Evolutionary conservation across 208 protist genomes (phyloP), one percentile per base, ranked within the genome.

Genomic region (Leptomonas pyrrhocoris): DNA sequence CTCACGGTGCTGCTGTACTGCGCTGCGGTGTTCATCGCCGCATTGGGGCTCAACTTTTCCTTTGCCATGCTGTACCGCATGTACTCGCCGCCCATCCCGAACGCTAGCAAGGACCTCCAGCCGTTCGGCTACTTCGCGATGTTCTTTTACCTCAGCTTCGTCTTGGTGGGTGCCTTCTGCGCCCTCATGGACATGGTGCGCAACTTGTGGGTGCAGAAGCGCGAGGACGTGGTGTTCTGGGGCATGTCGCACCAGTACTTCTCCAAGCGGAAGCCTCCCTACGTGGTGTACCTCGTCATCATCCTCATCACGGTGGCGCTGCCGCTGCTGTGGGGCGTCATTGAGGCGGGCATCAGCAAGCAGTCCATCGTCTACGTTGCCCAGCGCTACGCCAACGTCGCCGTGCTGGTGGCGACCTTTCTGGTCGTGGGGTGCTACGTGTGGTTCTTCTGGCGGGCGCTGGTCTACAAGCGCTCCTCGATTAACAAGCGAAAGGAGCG

Each of bases 101-200:
- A 58, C 54, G 48, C 62, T 0, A 86, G 74, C 42, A 62, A 59
- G 55, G 46, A 75, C 51, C 56, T 85, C 40, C 77, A 88, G 54
- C 71, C 77, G 13, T 78, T 96, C 18, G 71, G 77, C 6, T 96
- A 89, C 76, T 77, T 90, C 7, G 63, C 80, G 31, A 88, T 92
- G 59, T 96, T 96, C 70, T 88, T 94, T 31, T 90, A 86, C 60
- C 40, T 94, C 21, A 93, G 80, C 69, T 92, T 96, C 53, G 74
- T 89, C 13, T 43, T 92, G 16, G 81, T 86, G 0, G 77, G 78
- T 13, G 66, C 69, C 30, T 81, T 94, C 55, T 94, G 92, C 49
- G 78, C 80, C 2, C 57, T 84, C 19, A 80, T 87, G 42, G 89
- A 96, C 69, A 94, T 96, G 89, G 6, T 87, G 27, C 73, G 74